These are phyloP conservation scores for Globisporangium ultimum DNA, from an alignment of 352 stramenopile genomes.

Conservation along the genomic window DNA sequence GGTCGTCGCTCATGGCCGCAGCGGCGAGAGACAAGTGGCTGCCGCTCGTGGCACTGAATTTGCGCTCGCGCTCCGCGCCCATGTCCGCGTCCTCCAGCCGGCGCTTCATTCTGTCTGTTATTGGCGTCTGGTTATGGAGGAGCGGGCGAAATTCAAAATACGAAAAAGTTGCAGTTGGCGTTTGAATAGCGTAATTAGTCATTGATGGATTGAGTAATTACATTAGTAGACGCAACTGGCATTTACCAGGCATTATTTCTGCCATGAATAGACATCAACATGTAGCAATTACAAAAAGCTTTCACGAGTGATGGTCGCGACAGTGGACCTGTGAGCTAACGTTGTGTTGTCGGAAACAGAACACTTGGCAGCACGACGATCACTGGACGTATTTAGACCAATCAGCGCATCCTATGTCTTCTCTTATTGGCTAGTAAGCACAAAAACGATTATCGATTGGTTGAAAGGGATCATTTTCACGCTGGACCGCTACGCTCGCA, in stretches of 20 bases:
- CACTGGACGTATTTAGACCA: background rate
- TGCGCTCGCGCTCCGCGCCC: slow-evolving; percentile 12
- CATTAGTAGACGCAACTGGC: too few relatives aligned
- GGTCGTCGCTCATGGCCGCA: slow-evolving; percentile 19
- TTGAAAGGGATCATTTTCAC: background rate
- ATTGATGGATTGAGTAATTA: background rate
- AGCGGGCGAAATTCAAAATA: background rate
- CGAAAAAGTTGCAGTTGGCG: slow-evolving; percentile 3
- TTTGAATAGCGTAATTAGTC: background rate
- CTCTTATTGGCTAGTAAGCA: background rate
- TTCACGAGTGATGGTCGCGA: background rate
- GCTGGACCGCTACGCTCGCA: background rate
- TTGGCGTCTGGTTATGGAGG: background rate
- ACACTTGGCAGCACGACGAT: background rate
- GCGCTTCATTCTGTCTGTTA: slow-evolving; percentile 35
- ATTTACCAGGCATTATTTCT: background rate
- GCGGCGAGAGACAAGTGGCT: background rate
- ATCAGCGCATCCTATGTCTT: background rate
- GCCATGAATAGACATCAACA: background rate
- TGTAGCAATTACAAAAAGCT: background rate
- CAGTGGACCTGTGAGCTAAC: background rate
- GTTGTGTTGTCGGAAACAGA: slow-evolving; percentile 1
- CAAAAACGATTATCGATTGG: slow-evolving; percentile 3
- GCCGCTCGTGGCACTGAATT: background rate
- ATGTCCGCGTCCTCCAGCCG: slow-evolving; percentile 21